These are phyloP conservation scores for Metarhizium sp. DNA, from an alignment of 2,329 filamentous ascomycete genomes.

Conservation along the genomic window DNA sequence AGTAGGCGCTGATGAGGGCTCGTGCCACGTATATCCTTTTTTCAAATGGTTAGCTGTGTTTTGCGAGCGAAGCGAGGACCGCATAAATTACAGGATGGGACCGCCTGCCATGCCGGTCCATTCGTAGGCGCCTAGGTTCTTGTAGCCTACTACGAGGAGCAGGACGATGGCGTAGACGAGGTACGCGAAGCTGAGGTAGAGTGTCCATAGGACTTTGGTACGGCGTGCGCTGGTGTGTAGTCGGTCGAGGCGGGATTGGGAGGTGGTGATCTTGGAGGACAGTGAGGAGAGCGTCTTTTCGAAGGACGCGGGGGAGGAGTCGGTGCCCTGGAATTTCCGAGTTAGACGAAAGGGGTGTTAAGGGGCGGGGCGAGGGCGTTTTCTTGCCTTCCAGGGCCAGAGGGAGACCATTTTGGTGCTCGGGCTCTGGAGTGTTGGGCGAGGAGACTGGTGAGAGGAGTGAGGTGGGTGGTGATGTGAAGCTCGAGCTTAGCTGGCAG, in stretches of 20 bases:
- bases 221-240: slow-evolving; percentile 65
- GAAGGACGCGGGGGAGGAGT: slow-evolving; percentile 80
- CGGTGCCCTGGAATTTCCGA: slow-evolving; percentile 49
- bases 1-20: slow-evolving; percentile 57
- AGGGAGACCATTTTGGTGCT: slow-evolving; percentile 11
- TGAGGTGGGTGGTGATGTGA: not conserved
- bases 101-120: slow-evolving; percentile 71
- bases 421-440: not conserved
- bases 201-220: slow-evolving; percentile 74
- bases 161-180: slow-evolving; percentile 77
- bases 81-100: slow-evolving; percentile 57
- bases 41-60: not conserved
- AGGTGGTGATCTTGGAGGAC: slow-evolving; percentile 70
- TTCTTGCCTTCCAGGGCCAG: slow-evolving; percentile 13
- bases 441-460: not conserved
- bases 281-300: slow-evolving; percentile 82
- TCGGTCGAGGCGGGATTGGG: slow-evolving; percentile 63
- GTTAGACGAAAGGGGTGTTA: not conserved
- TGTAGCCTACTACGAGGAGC: slow-evolving; percentile 74
- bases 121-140: slow-evolving; percentile 66
- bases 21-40: slow-evolving; percentile 71
- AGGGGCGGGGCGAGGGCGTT: not conserved
- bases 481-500: not conserved
- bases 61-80: not conserved
- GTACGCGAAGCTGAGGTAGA: slow-evolving; percentile 87